A percentile compares a stretch with the other conserved stretches of the same genome.
Conservation (phyloP, 768 basidiomycete genomes). For the Kwoniella botswanensis region DNA sequence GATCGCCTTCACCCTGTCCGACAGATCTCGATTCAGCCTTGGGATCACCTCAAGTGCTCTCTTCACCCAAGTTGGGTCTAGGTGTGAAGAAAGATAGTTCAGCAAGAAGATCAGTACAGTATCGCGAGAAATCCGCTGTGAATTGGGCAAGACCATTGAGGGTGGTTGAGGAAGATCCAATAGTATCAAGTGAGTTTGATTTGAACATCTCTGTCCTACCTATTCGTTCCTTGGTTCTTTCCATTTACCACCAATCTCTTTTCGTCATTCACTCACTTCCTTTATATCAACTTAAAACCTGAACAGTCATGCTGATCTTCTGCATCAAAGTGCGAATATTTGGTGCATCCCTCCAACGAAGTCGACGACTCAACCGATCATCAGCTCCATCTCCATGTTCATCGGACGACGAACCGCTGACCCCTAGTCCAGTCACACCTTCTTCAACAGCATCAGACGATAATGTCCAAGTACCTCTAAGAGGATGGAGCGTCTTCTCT, state of each 20-base stretch:
- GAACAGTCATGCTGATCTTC: not conserved
- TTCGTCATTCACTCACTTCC: not conserved
- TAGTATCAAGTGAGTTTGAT: constrained; percentile 14
- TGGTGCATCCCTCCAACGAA: constrained; percentile 36
- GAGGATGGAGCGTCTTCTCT: constrained; percentile 29
- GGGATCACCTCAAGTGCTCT: constrained; percentile 5
- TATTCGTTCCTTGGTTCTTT: not conserved
- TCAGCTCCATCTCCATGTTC: constrained; percentile 27
- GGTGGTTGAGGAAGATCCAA: constrained; percentile 11
- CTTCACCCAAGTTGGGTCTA: constrained; percentile 8
- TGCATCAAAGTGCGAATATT: constrained; percentile 38
- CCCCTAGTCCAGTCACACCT: constrained; percentile 34
- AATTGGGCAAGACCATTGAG: constrained; percentile 39
- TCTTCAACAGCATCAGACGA: constrained; percentile 1
- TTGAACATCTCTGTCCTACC: not conserved
- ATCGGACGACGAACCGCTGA: constrained; percentile 38
- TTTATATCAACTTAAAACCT: not conserved
- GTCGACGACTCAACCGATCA: constrained; percentile 31
- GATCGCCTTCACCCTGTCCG: not conserved
- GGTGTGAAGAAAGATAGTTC: not conserved
- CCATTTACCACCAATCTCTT: not conserved
- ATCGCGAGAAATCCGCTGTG: constrained; percentile 15
- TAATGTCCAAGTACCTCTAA: constrained; percentile 3
- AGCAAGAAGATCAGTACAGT: constrained; percentile 11
- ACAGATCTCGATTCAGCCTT: not conserved